phyloP scores from a whole-genome alignment of 805 yeast species.

The Candida chilensis region DNA sequence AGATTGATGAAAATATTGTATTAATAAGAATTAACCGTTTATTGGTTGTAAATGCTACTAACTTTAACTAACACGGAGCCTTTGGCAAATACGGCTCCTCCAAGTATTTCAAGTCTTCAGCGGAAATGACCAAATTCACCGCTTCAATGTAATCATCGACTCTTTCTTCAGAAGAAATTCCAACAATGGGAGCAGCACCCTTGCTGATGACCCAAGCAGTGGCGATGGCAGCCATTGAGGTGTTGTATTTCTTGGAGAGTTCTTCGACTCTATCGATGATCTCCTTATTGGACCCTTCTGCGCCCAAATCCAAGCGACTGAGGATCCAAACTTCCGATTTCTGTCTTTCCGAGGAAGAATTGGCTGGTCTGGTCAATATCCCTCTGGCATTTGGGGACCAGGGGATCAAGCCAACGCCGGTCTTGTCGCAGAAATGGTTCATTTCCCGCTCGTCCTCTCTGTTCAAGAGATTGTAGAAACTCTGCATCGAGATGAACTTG shows the following conservation, averaged over 20 bases:
- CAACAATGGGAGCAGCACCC: conserved; percentile 49
- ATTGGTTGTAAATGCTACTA: too few species aligned
- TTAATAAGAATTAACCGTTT: not conserved
- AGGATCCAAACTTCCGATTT: conserved; percentile 2
- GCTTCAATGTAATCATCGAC: conserved; percentile 44
- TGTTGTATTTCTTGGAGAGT: conserved; percentile 34
- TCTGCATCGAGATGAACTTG: conserved; percentile 54
- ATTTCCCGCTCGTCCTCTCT: conserved; percentile 63
- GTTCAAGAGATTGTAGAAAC: conserved; percentile 43
- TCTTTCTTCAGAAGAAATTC: conserved; percentile 36
- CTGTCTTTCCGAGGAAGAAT: too few species aligned
- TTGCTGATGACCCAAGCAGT: conserved; percentile 45
- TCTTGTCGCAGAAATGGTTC: conserved; percentile 41
- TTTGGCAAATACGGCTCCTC: conserved; percentile 25
- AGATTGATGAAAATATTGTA: conserved; percentile 4
- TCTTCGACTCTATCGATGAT: conserved; percentile 46
- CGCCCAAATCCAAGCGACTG: conserved; percentile 1
- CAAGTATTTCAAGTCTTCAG: conserved; percentile 21
- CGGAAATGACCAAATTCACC: conserved; percentile 24
- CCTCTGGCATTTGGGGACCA: conserved; percentile 58
- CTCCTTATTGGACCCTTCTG: conserved; percentile 12
- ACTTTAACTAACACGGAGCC: conserved; percentile 3
- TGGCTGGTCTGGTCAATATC: conserved; percentile 43
- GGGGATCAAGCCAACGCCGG: conserved; percentile 50
- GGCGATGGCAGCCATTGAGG: conserved; percentile 45